These are phyloP conservation scores for Tetracladium setigerum DNA, from an alignment of 495 filamentous ascomycete species.

Conservation along the genomic window DNA sequence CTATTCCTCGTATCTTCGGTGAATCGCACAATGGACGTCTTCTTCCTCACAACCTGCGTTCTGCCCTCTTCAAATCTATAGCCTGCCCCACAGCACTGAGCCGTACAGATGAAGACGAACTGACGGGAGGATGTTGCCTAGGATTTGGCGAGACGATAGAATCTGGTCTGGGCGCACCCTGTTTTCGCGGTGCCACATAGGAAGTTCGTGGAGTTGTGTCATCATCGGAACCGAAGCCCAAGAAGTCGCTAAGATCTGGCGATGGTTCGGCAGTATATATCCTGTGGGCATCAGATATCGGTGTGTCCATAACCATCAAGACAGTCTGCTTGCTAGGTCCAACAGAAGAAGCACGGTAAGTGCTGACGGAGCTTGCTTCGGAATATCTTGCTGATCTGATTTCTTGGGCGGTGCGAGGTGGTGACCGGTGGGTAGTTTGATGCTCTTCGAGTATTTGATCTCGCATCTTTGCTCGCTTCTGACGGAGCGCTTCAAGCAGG, in stretches of 20 bases:
- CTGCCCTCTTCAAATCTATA: conserved; percentile 1
- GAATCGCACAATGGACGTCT: not conserved
- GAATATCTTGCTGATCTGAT: conserved; percentile 5
- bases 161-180: conserved; percentile 8
- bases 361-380: conserved; percentile 6
- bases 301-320: conserved; percentile 18
- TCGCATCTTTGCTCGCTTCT: conserved; percentile 69
- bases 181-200: conserved; percentile 3
- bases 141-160: conserved; percentile 7
- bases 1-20: conserved; percentile 8
- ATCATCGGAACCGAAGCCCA: conserved; percentile 21
- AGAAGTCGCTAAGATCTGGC: conserved; percentile 22
- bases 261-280: conserved; percentile 20
- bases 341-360: not conserved
- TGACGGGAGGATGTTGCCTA: conserved; percentile 2
- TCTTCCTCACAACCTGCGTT: no score
- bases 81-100: conserved; percentile 18
- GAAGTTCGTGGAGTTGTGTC: conserved; percentile 18
- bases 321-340: conserved; percentile 6
- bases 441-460: conserved; percentile 60
- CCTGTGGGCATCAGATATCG: conserved; percentile 1
- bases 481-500: conserved; percentile 71
- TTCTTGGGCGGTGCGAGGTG: conserved; percentile 8
- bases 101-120: conserved; percentile 12
- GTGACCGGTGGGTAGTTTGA: conserved; percentile 14